Conservation (phyloP, 192 early-diverging fungal genomes). For the Rhizophlyctis rosea region DNA sequence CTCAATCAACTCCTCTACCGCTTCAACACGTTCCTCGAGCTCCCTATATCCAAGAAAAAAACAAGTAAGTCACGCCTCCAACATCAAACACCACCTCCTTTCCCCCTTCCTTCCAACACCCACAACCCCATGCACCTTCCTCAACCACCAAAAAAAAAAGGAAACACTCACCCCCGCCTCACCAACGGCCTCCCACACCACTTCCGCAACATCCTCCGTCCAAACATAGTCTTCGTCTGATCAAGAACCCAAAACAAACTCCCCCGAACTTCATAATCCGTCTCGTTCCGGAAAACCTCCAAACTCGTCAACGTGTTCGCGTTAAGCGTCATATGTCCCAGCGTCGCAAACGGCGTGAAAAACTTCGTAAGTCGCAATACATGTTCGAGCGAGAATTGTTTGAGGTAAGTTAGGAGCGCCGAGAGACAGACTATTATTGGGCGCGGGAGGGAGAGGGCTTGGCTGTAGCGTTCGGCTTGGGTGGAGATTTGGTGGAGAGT, state of each 20-base stretch:
- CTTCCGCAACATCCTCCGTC: conserved; percentile 57
- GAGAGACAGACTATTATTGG: conserved; percentile 42
- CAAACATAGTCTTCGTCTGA: conserved; percentile 67
- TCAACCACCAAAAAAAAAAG: conserved; percentile 3
- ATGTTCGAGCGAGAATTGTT: conserved; percentile 58
- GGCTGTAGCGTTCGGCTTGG: conserved; percentile 23
- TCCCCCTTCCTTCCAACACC: too few relatives aligned
- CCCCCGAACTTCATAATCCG: conserved; percentile 40
- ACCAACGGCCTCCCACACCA: conserved; percentile 70
- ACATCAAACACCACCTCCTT: neutral
- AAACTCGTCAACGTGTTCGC: conserved; percentile 63
- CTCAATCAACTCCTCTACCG: conserved; percentile 57
- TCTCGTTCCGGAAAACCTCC: conserved; percentile 61
- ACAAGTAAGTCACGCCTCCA: neutral
- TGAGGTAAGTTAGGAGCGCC: conserved; percentile 58
- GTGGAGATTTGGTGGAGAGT: neutral
- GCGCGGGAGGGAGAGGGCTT: conserved; percentile 32
- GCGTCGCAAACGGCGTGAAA: conserved; percentile 56
- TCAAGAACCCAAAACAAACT: conserved; percentile 60
- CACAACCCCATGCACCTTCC: conserved; percentile 1
- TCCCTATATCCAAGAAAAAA: conserved; percentile 3
- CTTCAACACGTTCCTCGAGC: conserved; percentile 55
- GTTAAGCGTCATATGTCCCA: conserved; percentile 64
- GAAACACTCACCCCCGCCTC: conserved; percentile 31
- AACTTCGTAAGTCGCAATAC: conserved; percentile 54